These are phyloP conservation scores for Pichia phayaonensis DNA, from an alignment of 805 yeast genomes.

Conservation along the genomic window DNA sequence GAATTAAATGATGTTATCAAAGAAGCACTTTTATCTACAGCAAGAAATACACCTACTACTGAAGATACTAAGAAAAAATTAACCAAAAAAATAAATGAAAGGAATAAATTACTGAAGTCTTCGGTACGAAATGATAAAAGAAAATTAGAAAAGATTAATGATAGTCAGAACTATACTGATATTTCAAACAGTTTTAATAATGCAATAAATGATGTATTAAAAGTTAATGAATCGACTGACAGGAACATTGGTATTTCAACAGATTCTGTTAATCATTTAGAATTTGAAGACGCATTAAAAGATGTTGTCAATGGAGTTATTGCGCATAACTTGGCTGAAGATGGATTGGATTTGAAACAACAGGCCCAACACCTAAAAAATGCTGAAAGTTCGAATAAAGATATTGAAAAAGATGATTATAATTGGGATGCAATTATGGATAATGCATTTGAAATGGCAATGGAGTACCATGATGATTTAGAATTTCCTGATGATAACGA, in stretches of 20 bases:
- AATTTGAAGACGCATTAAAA: constrained; percentile 45
- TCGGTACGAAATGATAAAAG: neutral
- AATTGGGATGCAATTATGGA: constrained; percentile 63
- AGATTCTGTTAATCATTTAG: constrained; percentile 22
- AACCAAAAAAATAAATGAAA: neutral
- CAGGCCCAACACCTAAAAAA: neutral
- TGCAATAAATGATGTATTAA: constrained; percentile 22
- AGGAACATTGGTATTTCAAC: neutral
- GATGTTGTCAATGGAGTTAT: constrained; percentile 51
- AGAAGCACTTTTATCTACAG: constrained; percentile 7
- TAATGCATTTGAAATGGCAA: constrained; percentile 71
- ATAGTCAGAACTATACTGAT: neutral
- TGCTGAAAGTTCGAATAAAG: neutral
- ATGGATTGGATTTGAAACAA: constrained; percentile 3
- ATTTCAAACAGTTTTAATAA: constrained; percentile 14
- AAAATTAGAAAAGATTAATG: neutral
- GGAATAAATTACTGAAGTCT: neutral
- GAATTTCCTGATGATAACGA: constrained; percentile 20
- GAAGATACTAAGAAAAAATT: neutral
- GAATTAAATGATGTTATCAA: constrained; percentile 4
- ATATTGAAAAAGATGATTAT: constrained; percentile 20
- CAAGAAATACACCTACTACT: neutral
- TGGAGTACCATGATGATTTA: constrained; percentile 45
- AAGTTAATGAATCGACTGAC: constrained; percentile 7
- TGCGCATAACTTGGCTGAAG: constrained; percentile 22